Base-by-base conservation (phyloP, 1,139 yeast genomes). In the Hanseniaspora uvarum region DNA sequence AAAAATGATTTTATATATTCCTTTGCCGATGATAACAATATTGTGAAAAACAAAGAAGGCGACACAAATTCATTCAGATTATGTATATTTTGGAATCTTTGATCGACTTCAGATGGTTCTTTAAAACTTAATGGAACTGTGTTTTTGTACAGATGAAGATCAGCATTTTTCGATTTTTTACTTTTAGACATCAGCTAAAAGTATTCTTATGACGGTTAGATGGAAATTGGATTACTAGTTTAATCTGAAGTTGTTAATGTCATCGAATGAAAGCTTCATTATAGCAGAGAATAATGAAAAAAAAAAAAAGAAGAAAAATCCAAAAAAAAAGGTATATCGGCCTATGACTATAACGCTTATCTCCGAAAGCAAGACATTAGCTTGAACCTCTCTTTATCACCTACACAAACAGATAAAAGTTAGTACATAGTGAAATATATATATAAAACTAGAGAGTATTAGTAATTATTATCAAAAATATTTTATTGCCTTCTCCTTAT, bases 71-170 rank as follows among this genome's bases (percentile, higher is more conserved):
- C 43, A 3, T 39, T 23, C 7, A 23, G 16, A 23, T 39, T 23
- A 12, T 23, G n/a, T 39, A 39, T 39, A 5, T 14, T 2, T n/a
- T 18, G 14, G 18, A 23, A 39, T 11, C 28, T 39, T 8, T n/a
- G 18, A n/a, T 39, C 43, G 24, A n/a, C 6, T 1, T 39, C n/a
- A 10, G 43, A 24, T n/a, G 30, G 2, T 4, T 23, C 19, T 7
- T 23, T 41, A 30, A 49, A 49, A 12, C 40, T 46, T 3, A 49
- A 5, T 1, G 53, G 53, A 12, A 49, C 10, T 19, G 30, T 30
- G 23, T 49, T 49, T 49, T 28, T 41, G 23, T 49, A 49, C 7
- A 41, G 37, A 14, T 39, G 43, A 23, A 39, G 43, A 24, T 39
- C 21, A 11, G 41, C 41, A 38, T 38, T 38, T 23, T 28, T 38